Evolutionary conservation across 352 stramenopile genomes (phyloP), one percentile per base, ranked within the genome.

Genomic region (Phytophthora palmivora): DNA sequence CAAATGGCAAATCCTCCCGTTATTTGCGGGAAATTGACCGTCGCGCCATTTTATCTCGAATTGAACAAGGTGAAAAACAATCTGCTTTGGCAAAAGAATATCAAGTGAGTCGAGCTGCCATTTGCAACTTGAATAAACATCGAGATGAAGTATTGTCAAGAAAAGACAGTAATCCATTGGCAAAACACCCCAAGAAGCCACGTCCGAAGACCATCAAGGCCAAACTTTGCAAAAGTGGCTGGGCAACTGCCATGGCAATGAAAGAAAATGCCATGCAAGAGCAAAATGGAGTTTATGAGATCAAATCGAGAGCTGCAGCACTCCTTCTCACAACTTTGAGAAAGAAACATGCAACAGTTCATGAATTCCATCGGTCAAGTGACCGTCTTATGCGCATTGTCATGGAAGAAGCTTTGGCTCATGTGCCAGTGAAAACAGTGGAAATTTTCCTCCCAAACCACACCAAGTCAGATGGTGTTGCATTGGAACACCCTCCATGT

Each of bases 21-120:
- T 90, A 90, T 53, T 53, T 90, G 9, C 73, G 80, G 0, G 80
- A 89, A 43, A 87, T 88, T 51, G 80, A 89, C 48, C 80, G 80
- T 3, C 80, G 78, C 10, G 57, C 49, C 15, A 89, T 89, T 61
- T 45, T 89, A 21, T 57, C 65, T 7, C 73, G 81, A 0, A 82
- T 88, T 16, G 58, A 74, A 10, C 73, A 72, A 6, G 81, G 81
- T 6, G 82, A 91, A 61, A 86, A 87, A 48, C 78, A 89, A 24
- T 74, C 82, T 0, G 72, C 70, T n/a, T 67, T 89, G 2, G 78
- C 82, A 11, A 88, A 87, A 59, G 82, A 89, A 52, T 89, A 82
- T 47, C 60, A 77, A n/a, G 78, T 89, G 30, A 88, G 70, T 39
- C 80, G 80, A 11, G 76, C 80, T 0, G 76, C 78, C 14, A 89